These are phyloP conservation scores for Apiospora aurea DNA, from an alignment of 2,329 filamentous ascomycete genomes.

Conservation along the genomic window DNA sequence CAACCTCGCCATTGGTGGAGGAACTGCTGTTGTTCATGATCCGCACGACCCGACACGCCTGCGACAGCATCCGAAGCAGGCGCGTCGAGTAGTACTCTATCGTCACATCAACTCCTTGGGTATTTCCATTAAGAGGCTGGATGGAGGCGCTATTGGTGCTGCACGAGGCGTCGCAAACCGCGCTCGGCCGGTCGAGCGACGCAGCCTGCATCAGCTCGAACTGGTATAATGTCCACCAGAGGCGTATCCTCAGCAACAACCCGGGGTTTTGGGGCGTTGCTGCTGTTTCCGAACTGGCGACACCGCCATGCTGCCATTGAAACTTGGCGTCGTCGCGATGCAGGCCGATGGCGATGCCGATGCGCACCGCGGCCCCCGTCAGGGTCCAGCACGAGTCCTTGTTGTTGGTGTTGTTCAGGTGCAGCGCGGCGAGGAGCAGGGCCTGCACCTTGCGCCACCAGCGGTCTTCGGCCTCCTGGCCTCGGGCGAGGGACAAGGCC, in stretches of 20 bases:
- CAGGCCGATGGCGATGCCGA: constrained; percentile 52
- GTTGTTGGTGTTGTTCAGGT: constrained; percentile 54
- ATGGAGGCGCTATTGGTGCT: constrained; percentile 40
- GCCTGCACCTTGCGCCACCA: constrained; percentile 51
- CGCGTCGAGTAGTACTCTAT: constrained; percentile 43
- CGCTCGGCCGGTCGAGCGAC: constrained; percentile 51
- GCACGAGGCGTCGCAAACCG: constrained; percentile 46
- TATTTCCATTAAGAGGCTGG: not conserved
- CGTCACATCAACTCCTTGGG: not conserved
- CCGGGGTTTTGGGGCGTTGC: constrained; percentile 39
- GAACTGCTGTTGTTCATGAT: constrained; percentile 29
- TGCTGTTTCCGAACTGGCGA: not conserved
- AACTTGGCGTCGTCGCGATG: constrained; percentile 45
- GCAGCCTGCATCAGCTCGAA: constrained; percentile 50
- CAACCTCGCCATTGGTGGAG: not conserved
- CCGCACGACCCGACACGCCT: constrained; percentile 47
- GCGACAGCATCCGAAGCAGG: constrained; percentile 45
- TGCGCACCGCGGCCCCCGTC: constrained; percentile 50
- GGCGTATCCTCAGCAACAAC: constrained; percentile 39
- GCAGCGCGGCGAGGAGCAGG: constrained; percentile 49
- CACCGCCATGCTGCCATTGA: too few species aligned
- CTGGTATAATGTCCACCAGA: constrained; percentile 45
- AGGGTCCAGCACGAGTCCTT: constrained; percentile 50
- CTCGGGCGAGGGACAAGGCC: constrained; percentile 45
- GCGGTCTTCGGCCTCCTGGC: constrained; percentile 36